Evolutionary conservation across 2,329 filamentous ascomycete genomes (phyloP).

Genomic region (Fonsecaea nubica): DNA sequence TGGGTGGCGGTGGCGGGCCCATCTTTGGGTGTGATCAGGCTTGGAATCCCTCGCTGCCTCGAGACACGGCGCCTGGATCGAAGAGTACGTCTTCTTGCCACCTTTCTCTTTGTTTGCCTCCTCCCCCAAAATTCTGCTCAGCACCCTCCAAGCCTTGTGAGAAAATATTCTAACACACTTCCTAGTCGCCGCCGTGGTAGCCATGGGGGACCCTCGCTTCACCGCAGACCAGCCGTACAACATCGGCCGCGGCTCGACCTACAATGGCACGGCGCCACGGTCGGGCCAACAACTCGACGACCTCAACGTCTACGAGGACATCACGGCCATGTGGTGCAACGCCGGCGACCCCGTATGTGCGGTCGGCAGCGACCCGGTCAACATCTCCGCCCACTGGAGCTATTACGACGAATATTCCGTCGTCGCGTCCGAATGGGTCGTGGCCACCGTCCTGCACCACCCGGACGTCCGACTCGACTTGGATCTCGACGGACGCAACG

Average conservation of each 20-base stretch:
- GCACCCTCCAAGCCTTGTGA: no score
- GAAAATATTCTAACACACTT: conserved; percentile 10
- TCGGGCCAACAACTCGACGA: conserved; percentile 23
- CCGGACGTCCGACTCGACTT: conserved; percentile 19
- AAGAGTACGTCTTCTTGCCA: conserved; percentile 21
- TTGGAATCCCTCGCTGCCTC: conserved; percentile 18
- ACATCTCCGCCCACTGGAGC: conserved; percentile 29
- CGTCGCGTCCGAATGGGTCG: conserved; percentile 26
- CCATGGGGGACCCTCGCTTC: conserved; percentile 26
- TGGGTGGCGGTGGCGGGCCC: conserved; percentile 42
- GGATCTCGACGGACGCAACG: conserved; percentile 17
- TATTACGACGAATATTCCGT: conserved; percentile 31
- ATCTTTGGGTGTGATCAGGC: conserved; percentile 30
- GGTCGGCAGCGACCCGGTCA: conserved; percentile 25
- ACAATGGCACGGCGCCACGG: conserved; percentile 23
- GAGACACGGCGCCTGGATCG: conserved; percentile 19
- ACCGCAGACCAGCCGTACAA: conserved; percentile 30
- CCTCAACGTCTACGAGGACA: conserved; percentile 28
- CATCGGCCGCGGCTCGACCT: conserved; percentile 23
- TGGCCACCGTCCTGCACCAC: conserved; percentile 23
- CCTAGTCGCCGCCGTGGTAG: conserved; percentile 27
- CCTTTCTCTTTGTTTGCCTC: no score
- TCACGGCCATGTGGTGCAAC: conserved; percentile 29
- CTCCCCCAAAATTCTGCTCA: no score
- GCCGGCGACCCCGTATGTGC: conserved; percentile 32